These are phyloP conservation scores for Metarhizium rileyi DNA, from an alignment of 2,329 filamentous ascomycete genomes.

Conservation along the genomic window DNA sequence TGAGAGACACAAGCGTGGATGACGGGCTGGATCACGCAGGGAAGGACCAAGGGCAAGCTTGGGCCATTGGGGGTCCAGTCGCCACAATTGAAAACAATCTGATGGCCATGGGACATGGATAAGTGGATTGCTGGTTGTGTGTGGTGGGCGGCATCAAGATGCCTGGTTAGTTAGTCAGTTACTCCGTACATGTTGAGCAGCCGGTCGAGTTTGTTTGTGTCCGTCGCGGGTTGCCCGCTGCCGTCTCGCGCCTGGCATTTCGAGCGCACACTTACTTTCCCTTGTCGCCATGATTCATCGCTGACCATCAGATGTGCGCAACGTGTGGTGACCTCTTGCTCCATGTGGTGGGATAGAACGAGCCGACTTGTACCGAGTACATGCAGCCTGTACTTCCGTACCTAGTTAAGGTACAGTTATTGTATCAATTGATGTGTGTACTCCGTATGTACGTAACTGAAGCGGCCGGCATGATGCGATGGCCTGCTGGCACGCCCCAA, in stretches of 20 bases:
- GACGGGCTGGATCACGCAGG: constrained; percentile 4
- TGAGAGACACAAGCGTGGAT: constrained; percentile 4
- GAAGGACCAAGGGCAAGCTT: not conserved
- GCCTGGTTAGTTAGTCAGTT: no score
- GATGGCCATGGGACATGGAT: constrained; percentile 1
- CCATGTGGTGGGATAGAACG: not conserved
- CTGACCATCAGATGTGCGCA: not conserved
- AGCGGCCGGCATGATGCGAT: no score
- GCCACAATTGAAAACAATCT: constrained; percentile 1
- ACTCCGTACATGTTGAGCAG: no score
- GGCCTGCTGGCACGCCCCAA: constrained; percentile 1
- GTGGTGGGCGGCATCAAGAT: not conserved
- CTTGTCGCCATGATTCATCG: not conserved
- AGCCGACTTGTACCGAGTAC: no score
- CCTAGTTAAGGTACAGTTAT: no score
- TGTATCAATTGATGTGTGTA: no score
- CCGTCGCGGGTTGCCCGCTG: no score
- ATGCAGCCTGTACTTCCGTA: no score
- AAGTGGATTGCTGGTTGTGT: not conserved
- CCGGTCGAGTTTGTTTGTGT: no score
- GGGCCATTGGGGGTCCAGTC: not conserved
- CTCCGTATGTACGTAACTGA: not conserved
- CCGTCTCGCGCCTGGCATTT: no score
- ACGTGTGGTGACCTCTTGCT: not conserved
- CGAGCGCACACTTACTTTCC: not conserved